phyloP scores from a whole-genome alignment of 2,329 filamentous ascomycete genomes.

The Fonsecaea pugnacius region DNA sequence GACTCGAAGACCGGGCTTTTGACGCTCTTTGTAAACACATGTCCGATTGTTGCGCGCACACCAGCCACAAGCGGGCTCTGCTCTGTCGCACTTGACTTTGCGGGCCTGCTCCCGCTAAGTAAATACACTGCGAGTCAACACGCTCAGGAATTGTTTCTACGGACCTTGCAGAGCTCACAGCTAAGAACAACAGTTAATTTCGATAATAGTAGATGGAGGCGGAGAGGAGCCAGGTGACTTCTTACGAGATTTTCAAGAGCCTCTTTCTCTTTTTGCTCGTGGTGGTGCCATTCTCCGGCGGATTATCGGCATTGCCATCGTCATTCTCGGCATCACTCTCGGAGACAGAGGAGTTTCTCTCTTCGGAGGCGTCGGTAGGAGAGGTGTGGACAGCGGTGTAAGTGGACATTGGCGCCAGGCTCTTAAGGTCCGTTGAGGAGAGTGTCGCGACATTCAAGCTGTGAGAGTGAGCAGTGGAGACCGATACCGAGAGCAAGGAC shows the following conservation, averaged over 20 bases:
- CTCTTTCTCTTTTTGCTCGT: slow-evolving; percentile 60
- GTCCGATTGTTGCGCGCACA: slow-evolving; percentile 68
- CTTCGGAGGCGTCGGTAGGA: slow-evolving; percentile 30
- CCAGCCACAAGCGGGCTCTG: slow-evolving; percentile 69
- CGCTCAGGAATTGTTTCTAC: not conserved
- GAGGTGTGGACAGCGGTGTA: slow-evolving; percentile 25
- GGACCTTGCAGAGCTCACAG: slow-evolving; percentile 50
- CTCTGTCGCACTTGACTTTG: slow-evolving; percentile 50
- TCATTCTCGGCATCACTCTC: slow-evolving; percentile 33
- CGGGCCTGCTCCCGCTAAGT: slow-evolving; percentile 25
- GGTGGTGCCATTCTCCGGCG: slow-evolving; percentile 17
- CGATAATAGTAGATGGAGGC: too few relatives aligned
- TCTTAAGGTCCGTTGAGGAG: not conserved
- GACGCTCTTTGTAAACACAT: slow-evolving; percentile 72
- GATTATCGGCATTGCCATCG: slow-evolving; percentile 23
- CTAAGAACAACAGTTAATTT: slow-evolving; percentile 33
- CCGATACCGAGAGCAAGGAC: not conserved
- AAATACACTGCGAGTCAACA: not conserved
- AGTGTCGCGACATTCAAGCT: slow-evolving; percentile 2
- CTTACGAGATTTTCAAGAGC: slow-evolving; percentile 44
- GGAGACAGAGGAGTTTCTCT: slow-evolving; percentile 30
- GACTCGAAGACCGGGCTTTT: slow-evolving; percentile 68
- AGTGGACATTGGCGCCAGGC: slow-evolving; percentile 26
- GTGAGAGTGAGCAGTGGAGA: not conserved
- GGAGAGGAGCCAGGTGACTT: not conserved